These are phyloP conservation scores for Fusarium irregulare DNA, from an alignment of 2,329 filamentous ascomycete species.

Conservation along the genomic window DNA sequence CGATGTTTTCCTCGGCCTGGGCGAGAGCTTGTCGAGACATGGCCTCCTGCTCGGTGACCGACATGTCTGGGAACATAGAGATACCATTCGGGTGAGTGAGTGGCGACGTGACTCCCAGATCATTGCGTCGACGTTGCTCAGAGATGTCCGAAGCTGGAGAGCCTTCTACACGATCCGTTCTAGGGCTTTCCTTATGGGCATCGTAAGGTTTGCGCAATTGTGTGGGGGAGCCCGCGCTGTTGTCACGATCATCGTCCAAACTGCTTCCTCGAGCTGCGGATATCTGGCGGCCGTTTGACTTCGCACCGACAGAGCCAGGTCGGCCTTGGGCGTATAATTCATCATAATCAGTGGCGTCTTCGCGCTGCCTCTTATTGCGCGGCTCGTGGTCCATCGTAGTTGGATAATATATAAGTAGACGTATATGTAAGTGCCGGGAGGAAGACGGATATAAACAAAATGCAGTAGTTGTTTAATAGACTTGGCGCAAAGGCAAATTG, in stretches of 20 bases:
- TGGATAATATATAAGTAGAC: background rate
- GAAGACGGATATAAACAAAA: constrained; percentile 33
- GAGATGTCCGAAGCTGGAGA: constrained; percentile 1
- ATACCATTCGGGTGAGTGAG: constrained; percentile 54
- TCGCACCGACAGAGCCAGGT: background rate
- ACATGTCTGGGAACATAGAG: constrained; percentile 52
- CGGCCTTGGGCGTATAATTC: background rate
- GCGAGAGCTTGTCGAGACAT: constrained; percentile 52
- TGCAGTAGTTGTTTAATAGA: background rate
- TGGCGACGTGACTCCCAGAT: constrained; percentile 44
- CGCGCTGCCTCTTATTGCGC: constrained; percentile 15
- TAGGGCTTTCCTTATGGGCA: constrained; percentile 6
- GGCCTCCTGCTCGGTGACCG: constrained; percentile 51
- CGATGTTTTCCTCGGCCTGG: constrained; percentile 53
- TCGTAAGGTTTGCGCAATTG: constrained; percentile 4
- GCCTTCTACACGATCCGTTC: constrained; percentile 6
- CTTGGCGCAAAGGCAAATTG: background rate
- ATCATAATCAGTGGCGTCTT: constrained; percentile 12
- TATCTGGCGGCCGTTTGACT: background rate
- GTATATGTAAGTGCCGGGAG: constrained; percentile 13
- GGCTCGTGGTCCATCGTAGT: constrained; percentile 24
- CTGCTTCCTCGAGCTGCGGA: background rate
- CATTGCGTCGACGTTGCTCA: constrained; percentile 21
- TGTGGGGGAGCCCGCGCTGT: background rate
- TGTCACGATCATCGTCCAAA: background rate